Evolutionary conservation across 2,329 filamentous ascomycete genomes (phyloP).

Genomic region (Talaromyces sp.): DNA sequence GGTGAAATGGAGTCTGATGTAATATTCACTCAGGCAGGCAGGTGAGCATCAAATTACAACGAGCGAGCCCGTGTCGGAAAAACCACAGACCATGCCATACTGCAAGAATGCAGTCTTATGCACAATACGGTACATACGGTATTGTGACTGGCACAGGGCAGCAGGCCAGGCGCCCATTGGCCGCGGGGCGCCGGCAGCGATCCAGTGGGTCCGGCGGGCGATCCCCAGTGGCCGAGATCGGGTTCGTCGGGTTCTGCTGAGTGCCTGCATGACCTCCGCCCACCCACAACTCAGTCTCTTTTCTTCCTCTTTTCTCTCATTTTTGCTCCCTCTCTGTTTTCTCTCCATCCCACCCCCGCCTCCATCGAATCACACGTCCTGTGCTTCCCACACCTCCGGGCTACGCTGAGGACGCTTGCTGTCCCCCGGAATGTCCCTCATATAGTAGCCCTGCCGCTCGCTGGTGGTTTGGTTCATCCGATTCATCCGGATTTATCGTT

Average conservation of each 20-base stretch:
- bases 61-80: too few relatives aligned
- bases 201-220: not conserved
- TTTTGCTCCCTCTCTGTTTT: not conserved
- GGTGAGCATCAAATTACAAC: too few relatives aligned
- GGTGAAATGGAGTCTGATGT: too few relatives aligned
- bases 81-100: too few relatives aligned
- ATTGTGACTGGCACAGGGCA: not conserved
- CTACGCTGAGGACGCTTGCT: not conserved
- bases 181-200: not conserved
- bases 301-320: not conserved
- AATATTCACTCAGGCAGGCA: too few relatives aligned
- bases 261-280: not conserved
- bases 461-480: slow-evolving; percentile 19
- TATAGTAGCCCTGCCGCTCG: slow-evolving; percentile 19
- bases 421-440: not conserved
- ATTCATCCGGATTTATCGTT: slow-evolving; percentile 5
- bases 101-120: not conserved
- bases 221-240: not conserved
- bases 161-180: not conserved
- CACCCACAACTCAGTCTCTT: too few relatives aligned
- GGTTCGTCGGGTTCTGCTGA: not conserved
- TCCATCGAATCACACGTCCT: not conserved
- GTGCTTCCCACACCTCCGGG: not conserved
- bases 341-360: not conserved
- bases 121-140: not conserved